phyloP scores from a whole-genome alignment of 139 green algal genomes.

The Tetraselmis striata region DNA sequence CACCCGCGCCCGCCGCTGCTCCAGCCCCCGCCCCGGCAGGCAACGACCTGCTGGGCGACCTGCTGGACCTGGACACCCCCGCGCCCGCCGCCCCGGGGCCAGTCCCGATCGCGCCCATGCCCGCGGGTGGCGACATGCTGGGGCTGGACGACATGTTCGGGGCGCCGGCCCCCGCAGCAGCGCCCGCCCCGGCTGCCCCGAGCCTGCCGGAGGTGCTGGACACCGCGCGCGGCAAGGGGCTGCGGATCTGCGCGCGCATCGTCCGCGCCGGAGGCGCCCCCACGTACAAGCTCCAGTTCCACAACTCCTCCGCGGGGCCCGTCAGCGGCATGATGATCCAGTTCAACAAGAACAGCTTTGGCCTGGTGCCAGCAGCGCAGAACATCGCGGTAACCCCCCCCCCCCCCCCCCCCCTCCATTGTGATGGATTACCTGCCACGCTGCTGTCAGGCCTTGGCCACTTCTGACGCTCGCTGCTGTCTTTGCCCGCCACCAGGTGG shows the following conservation, averaged over 20 bases:
- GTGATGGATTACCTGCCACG: too few relatives aligned
- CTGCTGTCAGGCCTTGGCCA: too few relatives aligned
- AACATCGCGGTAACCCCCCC: constrained; percentile 18
- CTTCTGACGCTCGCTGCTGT: not conserved
- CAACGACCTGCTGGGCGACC: constrained; percentile 55
- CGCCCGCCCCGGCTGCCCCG: constrained; percentile 8
- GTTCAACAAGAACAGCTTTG: constrained; percentile 91
- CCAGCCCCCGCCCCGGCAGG: constrained; percentile 14
- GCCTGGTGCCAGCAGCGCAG: constrained; percentile 62
- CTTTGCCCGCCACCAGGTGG: too few relatives aligned
- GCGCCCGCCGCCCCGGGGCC: too few relatives aligned
- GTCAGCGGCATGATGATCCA: constrained; percentile 90
- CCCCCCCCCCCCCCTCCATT: not conserved
- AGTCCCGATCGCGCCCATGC: not conserved
- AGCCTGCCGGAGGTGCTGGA: constrained; percentile 58
- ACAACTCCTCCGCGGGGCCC: constrained; percentile 40
- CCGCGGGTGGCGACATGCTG: constrained; percentile 21
- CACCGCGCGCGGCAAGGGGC: constrained; percentile 63
- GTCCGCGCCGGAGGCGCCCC: not conserved
- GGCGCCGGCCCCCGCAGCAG: constrained; percentile 9
- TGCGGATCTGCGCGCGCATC: constrained; percentile 51
- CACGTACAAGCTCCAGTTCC: constrained; percentile 64
- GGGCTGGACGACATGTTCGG: constrained; percentile 32
- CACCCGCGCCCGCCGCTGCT: not conserved
- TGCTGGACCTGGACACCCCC: constrained; percentile 55